These are phyloP conservation scores for Colletotrichum abscissum DNA, from an alignment of 2,329 filamentous ascomycete genomes.

Conservation along the genomic window DNA sequence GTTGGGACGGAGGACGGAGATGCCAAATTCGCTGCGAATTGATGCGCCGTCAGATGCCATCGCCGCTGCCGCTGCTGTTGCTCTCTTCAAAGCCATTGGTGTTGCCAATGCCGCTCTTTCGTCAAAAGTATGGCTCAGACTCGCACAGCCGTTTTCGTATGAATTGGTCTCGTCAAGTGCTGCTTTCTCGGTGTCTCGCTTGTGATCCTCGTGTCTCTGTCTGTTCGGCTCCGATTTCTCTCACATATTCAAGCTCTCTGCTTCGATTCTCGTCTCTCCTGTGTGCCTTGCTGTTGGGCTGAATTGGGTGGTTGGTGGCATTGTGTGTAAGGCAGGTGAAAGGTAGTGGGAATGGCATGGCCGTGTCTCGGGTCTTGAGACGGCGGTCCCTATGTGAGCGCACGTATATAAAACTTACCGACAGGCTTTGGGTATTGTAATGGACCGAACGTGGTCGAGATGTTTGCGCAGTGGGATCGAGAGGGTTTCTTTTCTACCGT, in stretches of 20 bases:
- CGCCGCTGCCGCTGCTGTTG: background rate
- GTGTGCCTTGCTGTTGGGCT: background rate
- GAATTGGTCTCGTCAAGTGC: background rate
- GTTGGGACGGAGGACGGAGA: slow-evolving; percentile 2
- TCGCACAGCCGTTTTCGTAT: slow-evolving; percentile 26
- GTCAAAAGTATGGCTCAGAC: background rate
- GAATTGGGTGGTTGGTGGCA: background rate
- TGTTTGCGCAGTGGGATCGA: slow-evolving; percentile 35
- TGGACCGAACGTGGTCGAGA: slow-evolving; percentile 18
- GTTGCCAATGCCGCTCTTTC: background rate
- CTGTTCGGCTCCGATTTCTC: background rate
- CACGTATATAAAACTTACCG: slow-evolving; percentile 26
- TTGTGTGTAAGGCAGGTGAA: background rate
- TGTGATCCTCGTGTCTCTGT: background rate
- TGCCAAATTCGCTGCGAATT: slow-evolving; percentile 11
- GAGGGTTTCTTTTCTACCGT: slow-evolving; percentile 36
- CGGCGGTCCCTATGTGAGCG: slow-evolving; percentile 6
- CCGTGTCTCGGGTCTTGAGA: slow-evolving; percentile 12
- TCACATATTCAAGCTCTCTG: background rate
- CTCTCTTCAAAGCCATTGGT: background rate
- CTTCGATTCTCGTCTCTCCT: background rate
- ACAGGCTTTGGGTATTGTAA: slow-evolving; percentile 11
- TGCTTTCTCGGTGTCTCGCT: background rate
- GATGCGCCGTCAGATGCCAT: background rate
- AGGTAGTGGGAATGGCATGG: background rate